phyloP scores from a whole-genome alignment of 225 moss, liverwort and hornwort species.

The Bryoerythrophyllum caledonicum region DNA sequence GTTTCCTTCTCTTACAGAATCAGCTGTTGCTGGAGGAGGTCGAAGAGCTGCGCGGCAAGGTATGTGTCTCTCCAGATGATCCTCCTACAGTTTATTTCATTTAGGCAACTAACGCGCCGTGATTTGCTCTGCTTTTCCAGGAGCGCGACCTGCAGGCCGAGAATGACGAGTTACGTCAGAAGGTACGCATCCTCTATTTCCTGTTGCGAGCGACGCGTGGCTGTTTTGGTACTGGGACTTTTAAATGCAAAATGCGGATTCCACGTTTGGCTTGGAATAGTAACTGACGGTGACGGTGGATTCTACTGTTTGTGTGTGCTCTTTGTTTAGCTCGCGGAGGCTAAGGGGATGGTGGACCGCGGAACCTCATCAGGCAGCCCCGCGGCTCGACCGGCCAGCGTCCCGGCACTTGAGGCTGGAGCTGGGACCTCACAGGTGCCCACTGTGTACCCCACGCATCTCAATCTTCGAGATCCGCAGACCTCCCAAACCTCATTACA shows the following conservation, averaged over 20 bases:
- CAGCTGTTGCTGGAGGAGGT: slow-evolving; percentile 91
- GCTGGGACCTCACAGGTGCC: slow-evolving; percentile 52
- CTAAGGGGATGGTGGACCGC: slow-evolving; percentile 74
- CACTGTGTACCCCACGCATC: slow-evolving; percentile 73
- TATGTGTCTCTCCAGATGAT: slow-evolving; percentile 15
- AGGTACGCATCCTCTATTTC: slow-evolving; percentile 25
- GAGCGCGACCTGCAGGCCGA: slow-evolving; percentile 49
- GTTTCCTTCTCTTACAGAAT: slow-evolving; percentile 50
- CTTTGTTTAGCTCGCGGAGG: slow-evolving; percentile 76
- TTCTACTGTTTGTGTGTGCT: neutral
- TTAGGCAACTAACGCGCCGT: neutral
- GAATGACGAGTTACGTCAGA: slow-evolving; percentile 56
- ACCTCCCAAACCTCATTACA: slow-evolving; percentile 91
- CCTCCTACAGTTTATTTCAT: neutral
- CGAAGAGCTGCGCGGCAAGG: slow-evolving; percentile 87
- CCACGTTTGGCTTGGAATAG: neutral
- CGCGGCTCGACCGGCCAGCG: slow-evolving; percentile 45
- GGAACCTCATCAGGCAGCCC: slow-evolving; percentile 58
- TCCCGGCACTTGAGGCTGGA: slow-evolving; percentile 51
- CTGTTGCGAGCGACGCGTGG: neutral
- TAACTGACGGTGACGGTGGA: neutral
- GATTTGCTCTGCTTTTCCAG: slow-evolving; percentile 27
- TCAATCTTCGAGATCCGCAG: slow-evolving; percentile 77
- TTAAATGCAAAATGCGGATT: neutral
- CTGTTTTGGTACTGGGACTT: neutral